These are phyloP conservation scores for Harrya chromipes DNA, from an alignment of 768 basidiomycete genomes.

Conservation along the genomic window DNA sequence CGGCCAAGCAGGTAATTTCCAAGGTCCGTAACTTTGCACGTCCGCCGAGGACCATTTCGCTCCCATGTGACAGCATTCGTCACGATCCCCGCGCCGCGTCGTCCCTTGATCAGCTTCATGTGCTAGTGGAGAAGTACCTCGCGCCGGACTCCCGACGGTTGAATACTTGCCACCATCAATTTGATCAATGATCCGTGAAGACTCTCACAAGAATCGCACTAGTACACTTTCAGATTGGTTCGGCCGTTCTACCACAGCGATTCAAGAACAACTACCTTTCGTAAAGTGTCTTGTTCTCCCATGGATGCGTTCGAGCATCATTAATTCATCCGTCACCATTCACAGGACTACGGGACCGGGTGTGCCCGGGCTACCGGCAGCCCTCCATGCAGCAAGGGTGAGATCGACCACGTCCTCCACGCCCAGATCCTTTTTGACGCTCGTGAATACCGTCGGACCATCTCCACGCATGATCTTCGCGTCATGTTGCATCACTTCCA, in stretches of 20 bases:
- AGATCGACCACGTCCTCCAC: conserved; percentile 80
- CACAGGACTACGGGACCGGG: conserved; percentile 35
- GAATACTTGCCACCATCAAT: too few relatives aligned
- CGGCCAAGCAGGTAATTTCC: background rate
- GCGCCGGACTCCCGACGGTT: too few relatives aligned
- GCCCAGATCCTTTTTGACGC: conserved; percentile 73
- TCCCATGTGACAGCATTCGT: conserved; percentile 2
- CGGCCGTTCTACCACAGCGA: conserved; percentile 3
- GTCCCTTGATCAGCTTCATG: conserved; percentile 6
- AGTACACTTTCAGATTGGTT: conserved; percentile 4
- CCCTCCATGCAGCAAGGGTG: conserved; percentile 85
- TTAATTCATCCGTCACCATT: conserved; percentile 8
- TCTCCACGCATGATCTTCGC: conserved; percentile 91
- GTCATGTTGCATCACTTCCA: conserved; percentile 93
- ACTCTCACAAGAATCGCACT: background rate
- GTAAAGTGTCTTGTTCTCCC: conserved; percentile 2
- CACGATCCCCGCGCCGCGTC: background rate
- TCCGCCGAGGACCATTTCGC: background rate
- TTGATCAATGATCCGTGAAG: too few relatives aligned
- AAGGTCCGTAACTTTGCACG: background rate
- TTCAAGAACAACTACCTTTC: conserved; percentile 3
- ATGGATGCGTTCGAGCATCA: background rate
- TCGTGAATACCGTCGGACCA: conserved; percentile 90
- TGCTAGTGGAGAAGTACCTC: background rate
- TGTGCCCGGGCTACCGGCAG: conserved; percentile 71